Conservation (phyloP, 441 rosid genomes). For the Mallotus japonicus region DNA sequence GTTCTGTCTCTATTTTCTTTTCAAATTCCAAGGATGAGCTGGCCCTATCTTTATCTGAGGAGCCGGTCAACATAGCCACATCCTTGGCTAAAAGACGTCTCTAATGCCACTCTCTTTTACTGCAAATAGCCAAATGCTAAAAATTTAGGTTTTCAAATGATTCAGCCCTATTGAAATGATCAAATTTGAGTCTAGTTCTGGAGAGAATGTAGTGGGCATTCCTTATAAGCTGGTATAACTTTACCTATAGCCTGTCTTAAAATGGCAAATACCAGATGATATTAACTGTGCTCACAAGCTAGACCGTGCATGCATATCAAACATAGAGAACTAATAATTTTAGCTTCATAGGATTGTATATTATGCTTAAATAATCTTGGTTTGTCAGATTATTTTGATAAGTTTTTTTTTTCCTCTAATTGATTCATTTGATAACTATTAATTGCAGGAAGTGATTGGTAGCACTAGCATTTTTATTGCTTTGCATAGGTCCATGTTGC, state of each 20-base stretch:
- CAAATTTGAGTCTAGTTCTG: background rate
- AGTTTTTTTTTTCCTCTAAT: background rate
- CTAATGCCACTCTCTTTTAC: no score
- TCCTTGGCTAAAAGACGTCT: no score
- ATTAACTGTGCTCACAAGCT: background rate
- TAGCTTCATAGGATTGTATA: background rate
- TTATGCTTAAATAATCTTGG: background rate
- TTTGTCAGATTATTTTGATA: background rate
- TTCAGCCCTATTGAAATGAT: no score
- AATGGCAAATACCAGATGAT: background rate
- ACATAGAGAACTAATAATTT: background rate
- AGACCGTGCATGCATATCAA: background rate
- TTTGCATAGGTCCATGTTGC: slow-evolving; percentile 78
- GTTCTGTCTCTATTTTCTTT: no score
- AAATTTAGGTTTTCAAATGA: no score
- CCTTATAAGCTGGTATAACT: background rate
- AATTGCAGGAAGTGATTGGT: slow-evolving; percentile 84
- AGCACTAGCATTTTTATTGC: slow-evolving; percentile 80
- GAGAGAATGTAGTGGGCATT: background rate
- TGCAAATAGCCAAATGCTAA: no score
- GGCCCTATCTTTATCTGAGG: no score
- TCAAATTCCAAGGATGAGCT: no score
- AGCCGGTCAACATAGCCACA: no score
- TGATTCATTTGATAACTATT: slow-evolving; percentile 21
- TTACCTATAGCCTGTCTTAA: background rate